phyloP scores from a whole-genome alignment of 176 grass and related monocot species.

The Oryza rufipogon region DNA sequence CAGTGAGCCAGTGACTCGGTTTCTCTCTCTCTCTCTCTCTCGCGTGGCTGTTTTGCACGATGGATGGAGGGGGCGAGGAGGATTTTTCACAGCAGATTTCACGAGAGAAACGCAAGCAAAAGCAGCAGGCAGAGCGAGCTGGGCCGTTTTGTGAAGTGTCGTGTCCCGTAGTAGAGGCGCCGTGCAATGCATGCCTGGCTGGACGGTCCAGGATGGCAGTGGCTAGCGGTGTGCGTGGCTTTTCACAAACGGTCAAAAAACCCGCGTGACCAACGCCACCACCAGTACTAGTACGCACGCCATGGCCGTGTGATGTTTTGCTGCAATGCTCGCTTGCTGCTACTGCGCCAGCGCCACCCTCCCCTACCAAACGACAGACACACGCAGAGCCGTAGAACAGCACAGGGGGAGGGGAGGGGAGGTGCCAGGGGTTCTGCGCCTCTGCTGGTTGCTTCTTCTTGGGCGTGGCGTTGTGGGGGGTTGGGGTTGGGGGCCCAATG shows the following conservation, averaged over 20 bases:
- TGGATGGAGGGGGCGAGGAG: background rate
- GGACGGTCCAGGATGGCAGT: background rate
- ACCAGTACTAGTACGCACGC: background rate
- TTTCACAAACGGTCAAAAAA: slow-evolving; percentile 49
- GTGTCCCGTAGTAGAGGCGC: slow-evolving; percentile 7
- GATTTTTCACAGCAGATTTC: background rate
- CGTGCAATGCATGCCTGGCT: background rate
- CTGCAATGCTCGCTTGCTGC: too few relatives aligned
- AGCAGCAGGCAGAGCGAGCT: too few relatives aligned
- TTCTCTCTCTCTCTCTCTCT: background rate
- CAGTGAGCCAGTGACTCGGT: too few relatives aligned
- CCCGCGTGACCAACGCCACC: background rate
- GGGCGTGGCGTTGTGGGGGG: background rate
- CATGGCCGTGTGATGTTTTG: background rate
- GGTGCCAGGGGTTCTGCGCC: background rate
- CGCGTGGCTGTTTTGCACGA: background rate
- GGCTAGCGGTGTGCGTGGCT: slow-evolving; percentile 1
- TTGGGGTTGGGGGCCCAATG: background rate
- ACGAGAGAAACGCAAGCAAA: background rate
- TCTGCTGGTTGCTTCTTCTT: background rate
- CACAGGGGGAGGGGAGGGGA: too few relatives aligned
- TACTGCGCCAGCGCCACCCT: too few relatives aligned
- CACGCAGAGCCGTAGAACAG: too few relatives aligned
- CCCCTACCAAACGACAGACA: background rate
- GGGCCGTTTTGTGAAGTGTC: background rate